These are phyloP conservation scores for Termitomyces sp. DNA, from an alignment of 768 basidiomycete species.

Conservation along the genomic window DNA sequence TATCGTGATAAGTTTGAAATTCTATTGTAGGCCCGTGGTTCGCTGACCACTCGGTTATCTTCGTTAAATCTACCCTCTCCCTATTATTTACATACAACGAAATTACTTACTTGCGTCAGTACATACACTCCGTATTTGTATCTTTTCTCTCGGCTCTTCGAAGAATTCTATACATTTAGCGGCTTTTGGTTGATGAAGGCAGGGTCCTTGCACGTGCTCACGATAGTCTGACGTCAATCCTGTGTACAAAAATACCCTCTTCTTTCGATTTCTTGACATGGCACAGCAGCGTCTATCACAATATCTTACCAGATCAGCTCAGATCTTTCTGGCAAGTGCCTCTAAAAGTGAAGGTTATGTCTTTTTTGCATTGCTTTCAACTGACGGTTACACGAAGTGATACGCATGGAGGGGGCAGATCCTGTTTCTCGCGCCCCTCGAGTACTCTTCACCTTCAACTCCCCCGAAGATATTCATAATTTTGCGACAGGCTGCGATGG, in stretches of 20 bases:
- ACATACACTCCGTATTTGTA: too few species aligned
- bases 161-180: too few species aligned
- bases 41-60: too few species aligned
- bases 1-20: too few species aligned
- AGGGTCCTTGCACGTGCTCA: background rate
- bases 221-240: slow-evolving; percentile 2
- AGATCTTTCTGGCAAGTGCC: slow-evolving; percentile 28
- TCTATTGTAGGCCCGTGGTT: too few species aligned
- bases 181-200: too few species aligned
- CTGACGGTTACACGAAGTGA: slow-evolving; percentile 35
- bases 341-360: slow-evolving; percentile 26
- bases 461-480: slow-evolving; percentile 48
- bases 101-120: too few species aligned
- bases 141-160: too few species aligned
- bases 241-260: background rate
- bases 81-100: too few species aligned
- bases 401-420: slow-evolving; percentile 76
- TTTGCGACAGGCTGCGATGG: slow-evolving; percentile 80
- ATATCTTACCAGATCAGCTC: slow-evolving; percentile 34
- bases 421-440: slow-evolving; percentile 55
- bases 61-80: too few species aligned
- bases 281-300: slow-evolving; percentile 26
- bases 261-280: slow-evolving; percentile 16
- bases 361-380: background rate
- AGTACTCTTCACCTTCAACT: slow-evolving; percentile 63